phyloP scores from a whole-genome alignment of 768 basidiomycete species.

The Cyclocybe cylindracea region DNA sequence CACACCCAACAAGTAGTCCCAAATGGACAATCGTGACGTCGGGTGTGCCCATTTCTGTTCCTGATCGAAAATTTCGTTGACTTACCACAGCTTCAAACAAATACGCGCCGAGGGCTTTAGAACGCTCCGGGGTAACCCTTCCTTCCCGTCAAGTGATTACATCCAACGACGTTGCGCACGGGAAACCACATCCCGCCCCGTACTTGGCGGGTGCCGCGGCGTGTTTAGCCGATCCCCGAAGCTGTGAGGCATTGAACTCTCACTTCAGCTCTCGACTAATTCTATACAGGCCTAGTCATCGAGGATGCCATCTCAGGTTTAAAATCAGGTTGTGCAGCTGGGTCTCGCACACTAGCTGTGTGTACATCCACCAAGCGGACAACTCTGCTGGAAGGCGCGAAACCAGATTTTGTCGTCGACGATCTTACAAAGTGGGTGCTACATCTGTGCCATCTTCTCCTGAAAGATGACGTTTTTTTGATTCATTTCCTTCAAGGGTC shows the following conservation, averaged over 20 bases:
- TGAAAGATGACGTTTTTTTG: not conserved
- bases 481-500: conserved; percentile 34
- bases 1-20: conserved; percentile 21
- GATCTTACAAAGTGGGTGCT: conserved; percentile 64
- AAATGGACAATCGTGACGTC: conserved; percentile 89
- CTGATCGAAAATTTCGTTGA: not conserved
- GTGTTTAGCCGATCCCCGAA: conserved; percentile 53
- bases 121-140: conserved; percentile 58
- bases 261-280: not conserved
- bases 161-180: conserved; percentile 65
- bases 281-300: conserved; percentile 69
- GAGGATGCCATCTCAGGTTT: conserved; percentile 91
- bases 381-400: conserved; percentile 49
- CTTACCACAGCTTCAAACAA: conserved; percentile 61
- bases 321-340: conserved; percentile 72
- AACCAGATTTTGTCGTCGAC: conserved; percentile 66
- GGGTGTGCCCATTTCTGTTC: conserved; percentile 37
- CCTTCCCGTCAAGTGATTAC: conserved; percentile 69
- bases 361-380: conserved; percentile 76
- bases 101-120: conserved; percentile 69
- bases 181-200: conserved; percentile 89
- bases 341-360: conserved; percentile 76
- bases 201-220: conserved; percentile 76
- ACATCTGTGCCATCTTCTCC: not conserved
- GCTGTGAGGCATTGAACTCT: conserved; percentile 43